Evolutionary conservation across 2,329 filamentous ascomycete genomes (phyloP), one percentile per base, ranked within the genome.

Genomic region (Didymosphaeria variabile): DNA sequence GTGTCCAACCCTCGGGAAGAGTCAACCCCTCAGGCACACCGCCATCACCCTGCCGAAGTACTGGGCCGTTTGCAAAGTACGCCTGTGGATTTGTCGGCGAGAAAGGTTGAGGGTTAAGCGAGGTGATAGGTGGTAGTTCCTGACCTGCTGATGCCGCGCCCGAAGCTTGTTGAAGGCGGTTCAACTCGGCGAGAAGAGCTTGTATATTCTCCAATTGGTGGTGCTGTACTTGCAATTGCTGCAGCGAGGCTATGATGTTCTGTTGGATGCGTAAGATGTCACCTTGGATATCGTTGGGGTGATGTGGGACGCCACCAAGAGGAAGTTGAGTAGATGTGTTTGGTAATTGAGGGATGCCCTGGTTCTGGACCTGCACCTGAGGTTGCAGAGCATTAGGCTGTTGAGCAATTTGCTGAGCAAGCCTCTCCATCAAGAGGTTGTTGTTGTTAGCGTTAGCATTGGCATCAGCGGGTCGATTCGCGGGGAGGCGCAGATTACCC

Each of bases 1-100:
- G 55, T 19, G 74, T 77, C 75, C 76, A 79, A 15, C 76, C 77
- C 52, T 75, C 72, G 8, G 77, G 77, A 38, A 79, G 68, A n/a
- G 67, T 69, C 52, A 79, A 56, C 5, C 77, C 77, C 55, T 68
- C 68, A 9, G 76, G 77, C 31, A 79, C 58, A 52, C 74, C 72
- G 31, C 69, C 60, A 63, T 79, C 75, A 26, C 75, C 75, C 40
- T 76, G 75, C 44, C 75, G 66, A 45, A 78, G 57, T 19, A 72
- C 66, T 15, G 71, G 65, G 12, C 75, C 74, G 55, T 71, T 72
- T 19, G 74, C 60, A 44, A 76, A 69, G 51, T 75, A 77, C 15
- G 74, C 74, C 60, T 77, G 75, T 1, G 76, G 75, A 19, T 57
- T 55, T 10, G 70, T 71, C 1, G 70, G 55, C 31, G 56, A 54